phyloP scores from a whole-genome alignment of 257 asterid genomes.

The Lithospermum erythrorhizon region DNA sequence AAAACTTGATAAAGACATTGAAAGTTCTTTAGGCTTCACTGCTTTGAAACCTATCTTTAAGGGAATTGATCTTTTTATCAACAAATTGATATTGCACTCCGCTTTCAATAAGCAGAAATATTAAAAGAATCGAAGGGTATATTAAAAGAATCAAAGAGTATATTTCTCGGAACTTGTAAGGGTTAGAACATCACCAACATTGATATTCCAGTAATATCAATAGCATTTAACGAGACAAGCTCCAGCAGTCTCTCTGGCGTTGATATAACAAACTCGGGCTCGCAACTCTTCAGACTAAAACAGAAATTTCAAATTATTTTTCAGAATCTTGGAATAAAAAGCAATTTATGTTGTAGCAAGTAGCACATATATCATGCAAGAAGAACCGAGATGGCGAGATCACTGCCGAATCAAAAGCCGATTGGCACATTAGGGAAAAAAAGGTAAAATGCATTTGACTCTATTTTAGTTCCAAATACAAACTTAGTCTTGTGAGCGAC shows the following conservation, averaged over 20 bases:
- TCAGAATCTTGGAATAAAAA: too few relatives aligned
- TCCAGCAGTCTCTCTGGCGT: constrained; percentile 70
- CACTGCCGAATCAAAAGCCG: background rate
- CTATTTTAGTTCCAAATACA: too few relatives aligned
- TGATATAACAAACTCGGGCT: constrained; percentile 73
- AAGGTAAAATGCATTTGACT: too few relatives aligned
- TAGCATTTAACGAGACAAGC: constrained; percentile 45
- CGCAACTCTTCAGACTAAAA: constrained; percentile 49
- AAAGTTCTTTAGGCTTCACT: too few relatives aligned
- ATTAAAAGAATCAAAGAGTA: background rate
- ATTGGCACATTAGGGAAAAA: background rate
- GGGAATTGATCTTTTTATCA: too few relatives aligned
- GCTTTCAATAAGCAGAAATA: background rate
- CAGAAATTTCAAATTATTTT: background rate
- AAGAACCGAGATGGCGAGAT: too few relatives aligned
- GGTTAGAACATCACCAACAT: constrained; percentile 43
- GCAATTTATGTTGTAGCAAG: too few relatives aligned
- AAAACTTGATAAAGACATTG: background rate
- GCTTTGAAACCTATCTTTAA: too few relatives aligned
- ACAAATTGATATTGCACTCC: too few relatives aligned
- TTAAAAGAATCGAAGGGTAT: background rate
- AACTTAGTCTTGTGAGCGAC: too few relatives aligned
- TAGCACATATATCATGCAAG: too few relatives aligned
- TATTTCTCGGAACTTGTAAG: background rate
- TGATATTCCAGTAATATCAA: constrained; percentile 53